Conservation (phyloP, 257 asterid genomes). For the Nemophila menziesii region DNA sequence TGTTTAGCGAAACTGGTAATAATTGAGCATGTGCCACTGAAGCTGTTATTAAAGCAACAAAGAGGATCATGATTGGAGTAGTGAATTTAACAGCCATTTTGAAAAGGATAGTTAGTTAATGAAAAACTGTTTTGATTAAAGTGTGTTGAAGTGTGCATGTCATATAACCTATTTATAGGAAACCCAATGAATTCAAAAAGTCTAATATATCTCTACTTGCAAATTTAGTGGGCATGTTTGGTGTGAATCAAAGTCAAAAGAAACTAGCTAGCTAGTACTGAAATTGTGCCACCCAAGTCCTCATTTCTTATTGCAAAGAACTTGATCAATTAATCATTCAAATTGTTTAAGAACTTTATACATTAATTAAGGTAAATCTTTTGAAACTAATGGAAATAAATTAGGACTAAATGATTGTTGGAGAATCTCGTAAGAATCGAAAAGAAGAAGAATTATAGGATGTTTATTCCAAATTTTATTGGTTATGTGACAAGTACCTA, state of each 20-base stretch:
- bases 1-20: constrained; percentile 12
- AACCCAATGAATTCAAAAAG: not conserved
- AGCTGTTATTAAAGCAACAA: constrained; percentile 19
- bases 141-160: constrained; percentile 2
- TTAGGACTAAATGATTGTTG: no score
- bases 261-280: no score
- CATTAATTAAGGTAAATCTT: no score
- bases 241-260: constrained; percentile 13
- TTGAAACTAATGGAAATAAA: no score
- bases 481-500: no score
- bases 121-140: not conserved
- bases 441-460: no score
- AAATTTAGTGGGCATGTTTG: constrained; percentile 1
- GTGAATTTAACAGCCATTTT: constrained; percentile 13
- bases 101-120: not conserved
- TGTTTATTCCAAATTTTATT: no score
- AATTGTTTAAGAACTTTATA: no score
- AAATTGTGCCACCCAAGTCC: no score
- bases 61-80: constrained; percentile 12
- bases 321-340: no score
- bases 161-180: constrained; percentile 21
- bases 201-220: not conserved
- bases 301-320: no score
- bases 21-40: constrained; percentile 30
- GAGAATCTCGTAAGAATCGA: no score